Conservation (phyloP, 768 basidiomycete species). For the Clitopilus hobsonii region DNA sequence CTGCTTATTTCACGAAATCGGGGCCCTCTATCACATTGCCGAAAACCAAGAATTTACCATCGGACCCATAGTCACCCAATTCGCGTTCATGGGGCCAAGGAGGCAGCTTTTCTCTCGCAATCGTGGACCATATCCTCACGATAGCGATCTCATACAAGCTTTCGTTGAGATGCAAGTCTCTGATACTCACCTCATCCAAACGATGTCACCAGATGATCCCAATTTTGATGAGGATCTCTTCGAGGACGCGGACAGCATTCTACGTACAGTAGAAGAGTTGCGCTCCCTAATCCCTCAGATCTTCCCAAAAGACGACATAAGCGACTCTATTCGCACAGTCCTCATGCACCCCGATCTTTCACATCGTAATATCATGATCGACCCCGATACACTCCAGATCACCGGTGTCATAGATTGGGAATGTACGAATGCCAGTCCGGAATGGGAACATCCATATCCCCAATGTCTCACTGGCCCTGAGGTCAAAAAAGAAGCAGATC, state of each 20-base stretch:
- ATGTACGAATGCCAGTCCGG: conserved; percentile 11
- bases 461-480: conserved; percentile 3
- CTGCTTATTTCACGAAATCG: not conserved
- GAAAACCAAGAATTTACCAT: not conserved
- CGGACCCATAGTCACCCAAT: not conserved
- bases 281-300: not conserved
- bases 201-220: not conserved
- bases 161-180: not conserved
- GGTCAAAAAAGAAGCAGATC: not conserved
- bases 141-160: not conserved
- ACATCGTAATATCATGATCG: conserved; percentile 12
- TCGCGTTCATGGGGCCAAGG: not conserved
- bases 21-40: not conserved
- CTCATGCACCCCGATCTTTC: conserved; percentile 12
- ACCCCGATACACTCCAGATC: conserved; percentile 10
- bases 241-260: not conserved
- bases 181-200: not conserved
- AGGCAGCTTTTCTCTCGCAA: not conserved
- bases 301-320: not conserved
- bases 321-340: not conserved
- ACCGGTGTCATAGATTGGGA: conserved; percentile 17
- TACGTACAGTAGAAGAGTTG: not conserved
- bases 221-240: not conserved
- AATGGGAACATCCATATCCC: conserved; percentile 12
- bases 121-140: not conserved